Evolutionary conservation across 1,284 basidiomycete genomes (phyloP).

Genomic region (Wolfiporia cocos): DNA sequence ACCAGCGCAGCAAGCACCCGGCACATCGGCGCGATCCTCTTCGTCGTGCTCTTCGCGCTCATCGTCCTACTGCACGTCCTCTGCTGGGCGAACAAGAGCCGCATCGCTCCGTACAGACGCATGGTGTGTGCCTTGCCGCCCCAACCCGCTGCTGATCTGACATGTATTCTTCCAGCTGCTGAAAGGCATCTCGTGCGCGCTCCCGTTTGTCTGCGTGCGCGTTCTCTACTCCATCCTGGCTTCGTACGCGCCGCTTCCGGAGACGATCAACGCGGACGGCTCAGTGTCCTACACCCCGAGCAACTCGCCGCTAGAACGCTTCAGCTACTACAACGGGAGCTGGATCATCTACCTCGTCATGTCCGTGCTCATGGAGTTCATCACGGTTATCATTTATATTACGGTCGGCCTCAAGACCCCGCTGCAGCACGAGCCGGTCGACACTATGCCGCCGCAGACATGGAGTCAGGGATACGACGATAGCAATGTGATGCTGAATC

Average conservation of each 20-base stretch:
- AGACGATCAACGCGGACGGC: slow-evolving; percentile 10
- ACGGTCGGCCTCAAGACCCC: slow-evolving; percentile 29
- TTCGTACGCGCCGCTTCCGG: slow-evolving; percentile 29
- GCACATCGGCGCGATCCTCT: slow-evolving; percentile 43
- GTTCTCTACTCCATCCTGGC: slow-evolving; percentile 47
- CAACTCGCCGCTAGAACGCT: slow-evolving; percentile 32
- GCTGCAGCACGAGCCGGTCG: slow-evolving; percentile 30
- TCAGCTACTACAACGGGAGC: slow-evolving; percentile 46
- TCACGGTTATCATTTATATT: slow-evolving; percentile 42
- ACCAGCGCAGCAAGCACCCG: slow-evolving; percentile 29
- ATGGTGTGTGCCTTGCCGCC: slow-evolving; percentile 25
- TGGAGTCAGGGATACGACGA: no score
- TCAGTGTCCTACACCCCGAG: slow-evolving; percentile 3
- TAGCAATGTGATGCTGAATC: no score
- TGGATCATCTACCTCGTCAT: slow-evolving; percentile 52
- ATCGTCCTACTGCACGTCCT: slow-evolving; percentile 36
- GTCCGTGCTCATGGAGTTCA: slow-evolving; percentile 52
- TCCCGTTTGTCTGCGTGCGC: slow-evolving; percentile 56
- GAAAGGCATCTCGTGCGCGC: slow-evolving; percentile 40
- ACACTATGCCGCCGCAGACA: no score
- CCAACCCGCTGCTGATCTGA: no score
- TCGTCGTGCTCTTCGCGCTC: slow-evolving; percentile 38
- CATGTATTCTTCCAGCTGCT: slow-evolving; percentile 41
- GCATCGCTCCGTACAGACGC: slow-evolving; percentile 45
- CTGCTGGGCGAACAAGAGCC: slow-evolving; percentile 40